Base-by-base conservation (phyloP, 345 rosid genomes). In the Eucalyptus sp. region DNA sequence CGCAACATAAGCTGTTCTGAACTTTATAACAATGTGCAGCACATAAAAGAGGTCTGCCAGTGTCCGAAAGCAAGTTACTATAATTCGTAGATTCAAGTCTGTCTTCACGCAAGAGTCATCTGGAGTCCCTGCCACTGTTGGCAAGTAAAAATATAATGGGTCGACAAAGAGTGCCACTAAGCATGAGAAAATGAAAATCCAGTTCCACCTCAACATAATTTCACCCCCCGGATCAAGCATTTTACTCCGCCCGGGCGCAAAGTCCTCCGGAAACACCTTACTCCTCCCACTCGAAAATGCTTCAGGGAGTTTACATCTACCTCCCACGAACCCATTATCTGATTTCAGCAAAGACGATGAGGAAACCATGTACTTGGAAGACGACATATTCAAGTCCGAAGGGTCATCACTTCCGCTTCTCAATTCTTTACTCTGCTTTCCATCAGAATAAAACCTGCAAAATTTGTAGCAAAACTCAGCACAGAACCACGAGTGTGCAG, bases 211-310 rank as follows among this genome's bases (percentile, higher is more conserved):
- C 91, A 96, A 91, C 88, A 97, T 94, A 48, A 95, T 95, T 88
- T 97, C 97, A 81, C 97, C 96, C 56, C 96, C 97, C 5, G 99
- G 99, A 90, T 96, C 99, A 52, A 96, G 98, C 62, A 96, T 95
- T 68, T 91, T 96, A 88, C 87, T 95, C 93, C 91, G 91, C 98
- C 97, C 96, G 6, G 96, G 91, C 20, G 51, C 89, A 89, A 89
- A 92, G 10, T 91, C 93, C 86, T 91, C 92, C 7, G 91, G 91
- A 60, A 93, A 93, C 8, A 89, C 91, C 91, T 94, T 95, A 58
- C 92, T 89, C 91, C 90, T 92, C 87, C 88, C 93, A 37, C 50
- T 58, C 91, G 93, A 94, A 87, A 90, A 76, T 31, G 92, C 87
- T 80, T 93, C 96, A 29, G 91, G 88, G 83, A 92, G 89, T 91